Percentiles rank a stretch among this genome's conserved stretches.
Conservation (phyloP, 1,139 yeast species). For the Hyphopichia pseudoburtonii region DNA sequence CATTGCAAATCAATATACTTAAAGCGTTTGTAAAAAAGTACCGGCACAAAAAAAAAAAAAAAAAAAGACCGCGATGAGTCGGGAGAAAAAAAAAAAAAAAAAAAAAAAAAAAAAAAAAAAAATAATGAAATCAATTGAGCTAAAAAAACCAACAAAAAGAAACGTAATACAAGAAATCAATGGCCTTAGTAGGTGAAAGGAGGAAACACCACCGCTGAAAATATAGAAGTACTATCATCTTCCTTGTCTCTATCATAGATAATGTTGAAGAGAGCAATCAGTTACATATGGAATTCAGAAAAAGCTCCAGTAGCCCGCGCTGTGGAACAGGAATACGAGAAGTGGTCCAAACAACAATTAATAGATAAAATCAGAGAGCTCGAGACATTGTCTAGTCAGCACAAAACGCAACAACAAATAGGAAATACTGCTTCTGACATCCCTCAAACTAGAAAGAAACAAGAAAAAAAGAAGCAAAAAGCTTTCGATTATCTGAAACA, state of each 20-base stretch:
- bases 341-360: conserved; percentile 55
- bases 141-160: too few species aligned
- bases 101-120: neutral
- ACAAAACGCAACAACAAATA: neutral
- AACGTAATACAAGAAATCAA: too few species aligned
- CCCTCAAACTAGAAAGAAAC: neutral
- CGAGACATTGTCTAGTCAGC: conserved; percentile 28
- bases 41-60: too few species aligned
- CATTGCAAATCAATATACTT: too few species aligned
- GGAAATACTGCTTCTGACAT: neutral
- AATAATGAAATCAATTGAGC: neutral
- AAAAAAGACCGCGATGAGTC: conserved; percentile 11
- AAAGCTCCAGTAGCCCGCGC: conserved; percentile 6
- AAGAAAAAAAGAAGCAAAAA: conserved; percentile 32
- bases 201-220: too few species aligned
- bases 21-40: too few species aligned
- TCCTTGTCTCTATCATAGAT: neutral
- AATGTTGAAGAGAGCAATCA: conserved; percentile 27
- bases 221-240: too few species aligned
- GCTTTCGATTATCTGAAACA: conserved; percentile 69
- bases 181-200: too few species aligned
- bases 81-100: conserved; percentile 5
- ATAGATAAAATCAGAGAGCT: conserved; percentile 48
- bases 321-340: conserved; percentile 30
- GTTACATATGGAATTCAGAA: conserved; percentile 14